A percentile compares a stretch with the other conserved stretches of the same genome.
phyloP scores from a whole-genome alignment of 768 basidiomycete species.

The Suillus brevipes region DNA sequence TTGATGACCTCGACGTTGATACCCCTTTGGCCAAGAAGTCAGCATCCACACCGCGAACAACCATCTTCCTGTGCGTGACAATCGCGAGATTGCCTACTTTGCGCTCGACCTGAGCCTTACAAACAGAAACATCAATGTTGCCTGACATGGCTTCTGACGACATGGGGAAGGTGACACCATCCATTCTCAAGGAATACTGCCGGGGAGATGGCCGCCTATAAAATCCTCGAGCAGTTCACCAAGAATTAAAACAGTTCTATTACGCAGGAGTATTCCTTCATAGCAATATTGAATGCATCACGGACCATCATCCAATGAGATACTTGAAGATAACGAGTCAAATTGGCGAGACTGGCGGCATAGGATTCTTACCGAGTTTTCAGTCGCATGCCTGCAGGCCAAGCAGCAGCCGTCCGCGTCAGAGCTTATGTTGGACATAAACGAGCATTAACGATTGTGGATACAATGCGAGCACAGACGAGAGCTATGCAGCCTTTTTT shows the following conservation, averaged over 20 bases:
- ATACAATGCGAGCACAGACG: conserved; percentile 64
- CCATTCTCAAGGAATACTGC: conserved; percentile 99
- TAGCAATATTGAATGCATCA: conserved; percentile 93
- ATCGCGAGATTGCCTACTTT: conserved; percentile 91
- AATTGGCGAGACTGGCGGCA: conserved; percentile 25
- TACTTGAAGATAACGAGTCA: conserved; percentile 15
- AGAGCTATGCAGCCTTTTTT: conserved; percentile 48
- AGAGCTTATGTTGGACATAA: conserved; percentile 39
- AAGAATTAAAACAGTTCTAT: conserved; percentile 90
- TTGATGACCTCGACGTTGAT: conserved; percentile 98
- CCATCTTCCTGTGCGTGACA: conserved; percentile 98
- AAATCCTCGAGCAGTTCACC: conserved; percentile 60
- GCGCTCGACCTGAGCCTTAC: conserved; percentile 95
- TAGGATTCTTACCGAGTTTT: conserved; percentile 46
- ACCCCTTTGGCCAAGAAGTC: conserved; percentile 88
- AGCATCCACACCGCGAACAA: conserved; percentile 90
- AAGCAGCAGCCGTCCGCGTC: conserved; percentile 45
- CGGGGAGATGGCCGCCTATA: conserved; percentile 88
- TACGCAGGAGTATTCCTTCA: conserved; percentile 99
- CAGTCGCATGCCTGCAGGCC: conserved; percentile 64
- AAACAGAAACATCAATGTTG: conserved; percentile 92
- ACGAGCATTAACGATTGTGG: conserved; percentile 43
- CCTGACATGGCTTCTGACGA: conserved; percentile 93
- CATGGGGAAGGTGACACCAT: conserved; percentile 92
- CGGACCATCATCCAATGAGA: conserved; percentile 87